These are phyloP conservation scores for Trebouxia gelatinosa DNA, from an alignment of 163 green algal species.

Conservation along the genomic window DNA sequence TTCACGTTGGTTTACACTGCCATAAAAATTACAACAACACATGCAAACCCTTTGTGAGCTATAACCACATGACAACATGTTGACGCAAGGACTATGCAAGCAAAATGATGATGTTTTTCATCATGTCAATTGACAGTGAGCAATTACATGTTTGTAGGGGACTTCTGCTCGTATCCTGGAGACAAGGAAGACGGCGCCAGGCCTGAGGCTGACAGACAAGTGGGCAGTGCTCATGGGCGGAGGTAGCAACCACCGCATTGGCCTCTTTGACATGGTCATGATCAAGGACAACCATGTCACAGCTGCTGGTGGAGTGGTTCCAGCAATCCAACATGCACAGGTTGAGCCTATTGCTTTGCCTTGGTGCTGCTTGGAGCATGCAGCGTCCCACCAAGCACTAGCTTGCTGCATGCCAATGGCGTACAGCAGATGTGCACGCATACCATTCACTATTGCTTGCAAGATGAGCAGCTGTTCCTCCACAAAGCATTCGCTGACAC, in stretches of 20 bases:
- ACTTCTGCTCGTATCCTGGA: conserved; percentile 77
- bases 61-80: too few species aligned
- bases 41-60: too few species aligned
- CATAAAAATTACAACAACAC: too few species aligned
- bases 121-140: background rate
- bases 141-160: conserved; percentile 32
- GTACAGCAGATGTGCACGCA: background rate
- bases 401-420: background rate
- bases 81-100: too few species aligned
- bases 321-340: conserved; percentile 66
- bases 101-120: too few species aligned
- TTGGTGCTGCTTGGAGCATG: background rate
- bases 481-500: too few species aligned
- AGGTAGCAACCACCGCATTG: conserved; percentile 96
- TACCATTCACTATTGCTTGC: background rate
- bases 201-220: conserved; percentile 94
- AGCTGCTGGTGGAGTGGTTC: conserved; percentile 83
- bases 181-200: conserved; percentile 95
- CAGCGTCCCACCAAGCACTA: background rate
- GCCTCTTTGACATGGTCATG: conserved; percentile 98
- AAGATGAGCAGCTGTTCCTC: background rate
- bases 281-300: conserved; percentile 99
- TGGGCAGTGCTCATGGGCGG: conserved; percentile 97
- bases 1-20: too few species aligned
- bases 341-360: background rate